Base-by-base conservation (phyloP, 1,284 basidiomycete genomes). In the Volvariella volvacea region DNA sequence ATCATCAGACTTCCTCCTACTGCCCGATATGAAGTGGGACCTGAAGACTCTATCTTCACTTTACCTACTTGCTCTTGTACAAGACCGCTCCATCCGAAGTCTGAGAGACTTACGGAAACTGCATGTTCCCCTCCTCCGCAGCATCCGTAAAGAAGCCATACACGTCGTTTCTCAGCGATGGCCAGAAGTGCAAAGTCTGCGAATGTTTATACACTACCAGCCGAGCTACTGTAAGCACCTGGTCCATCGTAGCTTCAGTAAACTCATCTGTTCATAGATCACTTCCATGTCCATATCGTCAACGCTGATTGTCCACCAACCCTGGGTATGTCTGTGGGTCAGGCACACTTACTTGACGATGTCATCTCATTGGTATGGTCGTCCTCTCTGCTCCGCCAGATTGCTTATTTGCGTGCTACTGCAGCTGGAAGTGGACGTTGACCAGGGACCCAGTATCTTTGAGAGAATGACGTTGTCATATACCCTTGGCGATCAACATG, bases 21-120 rank as follows among this genome's bases (percentile, higher is more conserved):
- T 93, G 0, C 92, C 93, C 0, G 92, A 97, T 63, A 85, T 94
- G 77, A 93, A 93, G 64, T 92, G 95, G 95, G 93, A 98, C 58
- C 75, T 84, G 22, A 82, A 75, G 2, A 80, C 83, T 2, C 56
- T 78, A n/a, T 66, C 74, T 1, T 73, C 81, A 1, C 67, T 92
- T 45, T 93, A 93, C 59, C 78, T 92, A 46, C 68, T 88, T 15
- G 87, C 83, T 0, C 72, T 94, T 45, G 73, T 75, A 0, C 71
- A 75, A 32, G 75, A 80, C 46, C 58, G 70, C 0, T 55, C 63
- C 2, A 75, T 93, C 39, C 70, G 71, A 28, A 82, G 78, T 39
- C 65, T 99, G 4, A 74, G 90, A 15, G 88, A 92, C 56, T 69
- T 93, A 21, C 66, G 65, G 12, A 70, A 63, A 17, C 56, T 57